Evolutionary conservation across 371 early-diverging fungal genomes (phyloP).

Genomic region (Mortierella sp.): DNA sequence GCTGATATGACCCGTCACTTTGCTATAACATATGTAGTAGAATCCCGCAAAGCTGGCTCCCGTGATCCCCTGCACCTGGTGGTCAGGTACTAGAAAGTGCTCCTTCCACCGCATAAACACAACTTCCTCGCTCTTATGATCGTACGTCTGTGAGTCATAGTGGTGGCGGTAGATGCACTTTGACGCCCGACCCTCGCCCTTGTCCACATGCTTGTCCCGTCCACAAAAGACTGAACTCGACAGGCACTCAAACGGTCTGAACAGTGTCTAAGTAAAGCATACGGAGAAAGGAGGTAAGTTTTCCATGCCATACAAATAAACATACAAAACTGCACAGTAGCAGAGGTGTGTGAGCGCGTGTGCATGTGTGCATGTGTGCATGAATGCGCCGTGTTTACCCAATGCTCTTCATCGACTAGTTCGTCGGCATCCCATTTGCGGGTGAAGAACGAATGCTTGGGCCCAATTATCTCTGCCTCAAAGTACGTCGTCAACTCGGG

Average conservation of each 20-base stretch:
- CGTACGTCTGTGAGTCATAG: conserved; percentile 61
- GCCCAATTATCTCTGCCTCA: conserved; percentile 80
- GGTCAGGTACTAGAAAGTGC: conserved; percentile 95
- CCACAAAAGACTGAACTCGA: conserved; percentile 54
- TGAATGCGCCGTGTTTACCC: conserved; percentile 68
- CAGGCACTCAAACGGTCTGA: conserved; percentile 76
- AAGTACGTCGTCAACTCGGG: conserved; percentile 88
- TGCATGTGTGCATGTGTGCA: no score
- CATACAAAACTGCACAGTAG: background rate
- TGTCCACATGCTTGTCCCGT: conserved; percentile 16
- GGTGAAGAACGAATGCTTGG: conserved; percentile 83
- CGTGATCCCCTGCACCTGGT: conserved; percentile 83
- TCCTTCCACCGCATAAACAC: conserved; percentile 99
- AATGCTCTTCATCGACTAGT: conserved; percentile 80
- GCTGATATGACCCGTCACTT: conserved; percentile 78
- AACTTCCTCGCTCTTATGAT: conserved; percentile 78
- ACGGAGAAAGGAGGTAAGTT: background rate
- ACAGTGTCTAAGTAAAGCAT: conserved; percentile 56
- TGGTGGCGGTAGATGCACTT: conserved; percentile 26
- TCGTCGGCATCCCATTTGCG: conserved; percentile 91
- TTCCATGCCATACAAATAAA: background rate
- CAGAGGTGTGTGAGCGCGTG: no score
- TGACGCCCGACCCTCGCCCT: conserved; percentile 12
- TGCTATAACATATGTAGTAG: conserved; percentile 93
- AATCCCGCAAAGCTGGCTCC: conserved; percentile 97